phyloP scores from a whole-genome alignment of 805 yeast genomes.

The Soucietia sequanensis region DNA sequence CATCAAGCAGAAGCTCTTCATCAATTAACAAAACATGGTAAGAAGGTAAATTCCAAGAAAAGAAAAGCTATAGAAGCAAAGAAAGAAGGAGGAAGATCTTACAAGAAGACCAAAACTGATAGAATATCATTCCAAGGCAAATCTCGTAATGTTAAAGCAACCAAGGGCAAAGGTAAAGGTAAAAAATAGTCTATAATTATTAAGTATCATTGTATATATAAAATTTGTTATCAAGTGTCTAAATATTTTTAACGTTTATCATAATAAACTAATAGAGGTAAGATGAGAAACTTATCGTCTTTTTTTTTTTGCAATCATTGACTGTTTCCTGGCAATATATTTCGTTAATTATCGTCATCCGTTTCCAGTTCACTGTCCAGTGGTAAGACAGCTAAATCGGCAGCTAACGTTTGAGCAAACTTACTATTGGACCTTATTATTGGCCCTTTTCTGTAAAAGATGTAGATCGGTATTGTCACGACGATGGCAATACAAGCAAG shows the following conservation, averaged over 20 bases:
- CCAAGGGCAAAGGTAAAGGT: slow-evolving; percentile 3
- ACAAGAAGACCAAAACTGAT: slow-evolving; percentile 79
- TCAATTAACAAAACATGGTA: slow-evolving; percentile 48
- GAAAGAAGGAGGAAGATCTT: slow-evolving; percentile 54
- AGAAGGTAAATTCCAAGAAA: slow-evolving; percentile 63
- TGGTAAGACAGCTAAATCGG: too few relatives aligned
- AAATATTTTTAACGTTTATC: too few relatives aligned
- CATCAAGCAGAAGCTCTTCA: slow-evolving; percentile 35
- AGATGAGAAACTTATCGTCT: too few relatives aligned
- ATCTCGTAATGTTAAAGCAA: slow-evolving; percentile 2
- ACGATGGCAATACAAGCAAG: slow-evolving; percentile 33
- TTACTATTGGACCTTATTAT: slow-evolving; percentile 27
- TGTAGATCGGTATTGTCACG: slow-evolving; percentile 34
- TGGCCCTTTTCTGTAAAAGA: slow-evolving; percentile 42
- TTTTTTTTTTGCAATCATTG: too few relatives aligned
- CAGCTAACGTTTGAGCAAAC: slow-evolving; percentile 37
- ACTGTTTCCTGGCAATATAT: too few relatives aligned
- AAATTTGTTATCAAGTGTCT: too few relatives aligned
- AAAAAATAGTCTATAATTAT: slow-evolving; percentile 1
- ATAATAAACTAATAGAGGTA: too few relatives aligned
- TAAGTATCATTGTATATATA: too few relatives aligned
- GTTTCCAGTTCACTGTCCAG: too few relatives aligned
- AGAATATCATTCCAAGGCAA: slow-evolving; percentile 48
- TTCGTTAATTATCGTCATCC: too few relatives aligned
- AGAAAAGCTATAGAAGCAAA: slow-evolving; percentile 68